Evolutionary conservation across 2,329 filamentous ascomycete genomes (phyloP), one percentile per base, ranked within the genome.

Genomic region (Verticillium klebahnii): DNA sequence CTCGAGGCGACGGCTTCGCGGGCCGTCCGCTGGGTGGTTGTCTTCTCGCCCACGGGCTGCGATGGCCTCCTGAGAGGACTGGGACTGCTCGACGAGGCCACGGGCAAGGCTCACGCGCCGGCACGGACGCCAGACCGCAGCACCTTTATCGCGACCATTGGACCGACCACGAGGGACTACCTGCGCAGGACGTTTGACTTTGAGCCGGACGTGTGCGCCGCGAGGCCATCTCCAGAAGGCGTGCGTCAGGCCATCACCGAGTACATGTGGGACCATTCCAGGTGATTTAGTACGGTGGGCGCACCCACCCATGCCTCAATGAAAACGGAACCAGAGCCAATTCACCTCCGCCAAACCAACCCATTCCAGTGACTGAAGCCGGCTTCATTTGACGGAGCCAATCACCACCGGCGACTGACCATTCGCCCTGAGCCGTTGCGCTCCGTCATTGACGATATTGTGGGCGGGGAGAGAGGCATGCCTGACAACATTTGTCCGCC

Each of bases 151-250:
- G 92, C 89, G 15, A 96, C 93, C 0, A 99, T 99, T 74, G 95
- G 95, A 0, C 94, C 95, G 14, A 99, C 95, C 19, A 99, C 95
- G 12, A 83, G 89, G 65, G 87, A 93, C 67, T 88, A 92, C 75
- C 77, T 99, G 55, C 72, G 79, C 17, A 78, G 80, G 23, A 82
- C 80, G 1, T 92, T 92, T 72, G 84, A 77, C 1, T 89, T 88
- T 65, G 82, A 87, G 68, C 87, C 91, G 1, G 88, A 94, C 71
- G 89, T 91, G n/a, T 96, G 90, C 74, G 91, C 95, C 1, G 85
- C 85, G 69, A 89, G 82, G 69, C 95, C 95, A 1, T 96, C 86
- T 72, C 91, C 93, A 0, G 87, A 94, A 69, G 93, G 93, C 0
- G 78, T 98, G 1, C 80, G 85, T 66, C 79, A 86, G 55, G 92